Evolutionary conservation across 1,284 basidiomycete species (phyloP), one percentile per base, ranked within the genome.

Genomic region (Amylostereum areolatum): DNA sequence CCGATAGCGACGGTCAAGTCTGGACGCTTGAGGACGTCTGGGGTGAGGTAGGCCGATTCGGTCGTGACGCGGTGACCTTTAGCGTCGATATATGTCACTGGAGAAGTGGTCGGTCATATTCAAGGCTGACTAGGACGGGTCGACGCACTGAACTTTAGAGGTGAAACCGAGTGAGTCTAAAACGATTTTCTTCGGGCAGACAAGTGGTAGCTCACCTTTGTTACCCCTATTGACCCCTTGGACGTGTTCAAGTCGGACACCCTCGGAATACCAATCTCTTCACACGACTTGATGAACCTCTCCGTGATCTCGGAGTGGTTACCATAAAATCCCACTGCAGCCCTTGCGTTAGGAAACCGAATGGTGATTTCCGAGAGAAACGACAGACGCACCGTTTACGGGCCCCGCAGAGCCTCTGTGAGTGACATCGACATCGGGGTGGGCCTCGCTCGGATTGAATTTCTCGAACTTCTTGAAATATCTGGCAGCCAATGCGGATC

Each of bases 381-480:
- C 28, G 7, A 39, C 35, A 35, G 5, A 52, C 60, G 18, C 39
- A 62, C 75, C 52, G 30, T 71, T 61, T 11, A 85, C 67, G 1
- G 78, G 79, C 0, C 83, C 83, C 1, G 59, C 47, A 0, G 63
- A 64, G 2, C 83, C 80, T 18, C 68, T 74, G 4, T 69, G 62
- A 4, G 69, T 60, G 0, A 59, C 49, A 47, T 82, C 74, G 4
- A 81, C 74, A 0, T 59, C 59, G 3, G 78, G 74, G 53, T 74
- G 77, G 8, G 66, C 57, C 2, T 72, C 61, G 53, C 78, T 69
- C 1, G 75, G 73, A 39, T 63, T 65, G 55, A 71, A 83, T 25
- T 65, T 70, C 59, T 85, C 81, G 41, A 83, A 82, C 59, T 81
- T 84, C 33, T 59, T 67, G 56, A 85, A 80, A 53, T 83, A 85